Percentiles rank a stretch among this genome's conserved stretches.
Evolutionary conservation across 2,329 filamentous ascomycete genomes (phyloP).

Genomic region (Cladosporium phlei): DNA sequence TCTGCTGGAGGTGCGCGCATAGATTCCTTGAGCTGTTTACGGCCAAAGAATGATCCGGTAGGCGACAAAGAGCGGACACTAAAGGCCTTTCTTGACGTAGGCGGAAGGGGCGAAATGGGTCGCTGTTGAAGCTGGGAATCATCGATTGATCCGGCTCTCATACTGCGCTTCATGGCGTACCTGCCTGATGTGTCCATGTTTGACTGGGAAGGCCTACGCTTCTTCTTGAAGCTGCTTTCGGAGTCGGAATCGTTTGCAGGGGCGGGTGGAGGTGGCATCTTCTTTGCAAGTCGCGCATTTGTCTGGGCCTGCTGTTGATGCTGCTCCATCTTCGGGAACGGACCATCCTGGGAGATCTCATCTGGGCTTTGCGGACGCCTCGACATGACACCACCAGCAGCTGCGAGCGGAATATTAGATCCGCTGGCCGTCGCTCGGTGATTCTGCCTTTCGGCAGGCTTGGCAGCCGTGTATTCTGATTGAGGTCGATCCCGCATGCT

Average conservation of each 20-base stretch:
- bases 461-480: slow-evolving; percentile 5
- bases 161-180: slow-evolving; percentile 65
- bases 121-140: slow-evolving; percentile 33
- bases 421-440: slow-evolving; percentile 19
- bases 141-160: slow-evolving; percentile 54
- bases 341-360: slow-evolving; percentile 2
- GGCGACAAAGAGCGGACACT: slow-evolving; percentile 69
- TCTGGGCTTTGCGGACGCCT: slow-evolving; percentile 12
- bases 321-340: not conserved
- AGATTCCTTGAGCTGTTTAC: slow-evolving; percentile 20
- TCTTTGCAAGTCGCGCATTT: slow-evolving; percentile 24
- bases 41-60: slow-evolving; percentile 49
- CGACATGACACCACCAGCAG: slow-evolving; percentile 11
- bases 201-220: slow-evolving; percentile 33
- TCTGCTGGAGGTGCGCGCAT: slow-evolving; percentile 15
- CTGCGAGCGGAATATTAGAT: slow-evolving; percentile 14
- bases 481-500: slow-evolving; percentile 24
- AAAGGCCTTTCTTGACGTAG: slow-evolving; percentile 34
- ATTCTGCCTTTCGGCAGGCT: slow-evolving; percentile 34
- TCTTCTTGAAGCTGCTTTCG: slow-evolving; percentile 73
- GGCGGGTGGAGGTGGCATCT: slow-evolving; percentile 13
- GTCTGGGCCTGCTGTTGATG: slow-evolving; percentile 13
- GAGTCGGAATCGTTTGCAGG: slow-evolving; percentile 42
- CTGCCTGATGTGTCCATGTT: slow-evolving; percentile 39
- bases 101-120: slow-evolving; percentile 40